Conservation (phyloP, 2,329 filamentous ascomycete species). For the Colletotrichum viniferum region DNA sequence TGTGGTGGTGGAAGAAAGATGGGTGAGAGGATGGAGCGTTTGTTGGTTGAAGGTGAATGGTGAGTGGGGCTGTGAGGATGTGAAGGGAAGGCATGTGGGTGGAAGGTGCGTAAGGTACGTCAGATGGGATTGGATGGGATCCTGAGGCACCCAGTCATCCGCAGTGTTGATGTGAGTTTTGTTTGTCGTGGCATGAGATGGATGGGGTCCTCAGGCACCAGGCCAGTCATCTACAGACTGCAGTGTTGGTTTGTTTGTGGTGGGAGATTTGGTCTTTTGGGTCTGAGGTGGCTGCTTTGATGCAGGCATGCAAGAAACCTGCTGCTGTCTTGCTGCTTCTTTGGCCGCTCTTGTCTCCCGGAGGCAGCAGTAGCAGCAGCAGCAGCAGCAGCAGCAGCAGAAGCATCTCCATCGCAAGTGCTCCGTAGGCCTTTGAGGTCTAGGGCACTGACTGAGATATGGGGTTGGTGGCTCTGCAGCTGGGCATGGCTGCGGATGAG, state of each 20-base stretch:
- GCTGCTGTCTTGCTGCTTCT: not conserved
- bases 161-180: not conserved
- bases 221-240: not conserved
- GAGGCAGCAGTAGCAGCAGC: not conserved
- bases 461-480: not conserved
- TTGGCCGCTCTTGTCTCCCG: not conserved
- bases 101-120: not conserved
- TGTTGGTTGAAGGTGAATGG: not conserved
- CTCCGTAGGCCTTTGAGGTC: not conserved
- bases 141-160: not conserved
- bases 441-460: not conserved
- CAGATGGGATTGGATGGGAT: not conserved
- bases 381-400: not conserved
- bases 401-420: not conserved
- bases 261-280: not conserved
- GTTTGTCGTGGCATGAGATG: not conserved
- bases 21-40: not conserved
- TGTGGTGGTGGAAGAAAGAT: not conserved
- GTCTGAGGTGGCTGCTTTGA: not conserved
- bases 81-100: not conserved
- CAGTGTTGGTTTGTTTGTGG: not conserved
- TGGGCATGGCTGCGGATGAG: not conserved
- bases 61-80: not conserved
- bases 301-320: not conserved
- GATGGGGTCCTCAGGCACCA: not conserved